Evolutionary conservation across 1,284 basidiomycete species (phyloP).

Genomic region (Trichosporon inkin): DNA sequence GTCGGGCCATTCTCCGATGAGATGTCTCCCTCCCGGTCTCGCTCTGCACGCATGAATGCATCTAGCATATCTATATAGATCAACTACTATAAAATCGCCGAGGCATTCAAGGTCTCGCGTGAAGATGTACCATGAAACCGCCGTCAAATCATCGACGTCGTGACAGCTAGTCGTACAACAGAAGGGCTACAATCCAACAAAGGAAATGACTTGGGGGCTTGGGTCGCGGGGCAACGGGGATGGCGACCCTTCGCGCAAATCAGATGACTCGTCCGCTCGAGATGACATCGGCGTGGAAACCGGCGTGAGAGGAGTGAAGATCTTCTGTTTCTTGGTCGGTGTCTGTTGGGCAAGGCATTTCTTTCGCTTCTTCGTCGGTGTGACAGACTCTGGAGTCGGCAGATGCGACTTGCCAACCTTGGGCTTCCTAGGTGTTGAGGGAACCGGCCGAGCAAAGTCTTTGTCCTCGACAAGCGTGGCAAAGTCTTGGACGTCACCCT

Average conservation of each 20-base stretch:
- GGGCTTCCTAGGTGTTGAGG: conserved; percentile 9
- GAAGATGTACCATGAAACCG: background rate
- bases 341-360: background rate
- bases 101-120: background rate
- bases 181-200: background rate
- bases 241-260: conserved; percentile 1
- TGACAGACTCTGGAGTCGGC: background rate
- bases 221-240: conserved; percentile 3
- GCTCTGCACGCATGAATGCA: background rate
- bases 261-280: background rate
- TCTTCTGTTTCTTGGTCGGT: conserved; percentile 11
- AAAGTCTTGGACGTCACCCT: conserved; percentile 81
- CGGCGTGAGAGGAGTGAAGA: conserved; percentile 2
- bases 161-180: background rate
- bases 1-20: background rate
- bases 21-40: background rate
- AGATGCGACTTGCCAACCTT: background rate
- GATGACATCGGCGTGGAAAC: background rate
- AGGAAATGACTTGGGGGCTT: background rate
- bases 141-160: background rate
- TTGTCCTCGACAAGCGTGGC: conserved; percentile 49
- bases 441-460: conserved; percentile 11
- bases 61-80: conserved; percentile 6
- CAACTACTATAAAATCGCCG: background rate
- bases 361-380: conserved; percentile 6